Evolutionary conservation across 2,329 filamentous ascomycete species (phyloP), one percentile per base, ranked within the genome.

Genomic region (Colletotrichum lindemuthianum): DNA sequence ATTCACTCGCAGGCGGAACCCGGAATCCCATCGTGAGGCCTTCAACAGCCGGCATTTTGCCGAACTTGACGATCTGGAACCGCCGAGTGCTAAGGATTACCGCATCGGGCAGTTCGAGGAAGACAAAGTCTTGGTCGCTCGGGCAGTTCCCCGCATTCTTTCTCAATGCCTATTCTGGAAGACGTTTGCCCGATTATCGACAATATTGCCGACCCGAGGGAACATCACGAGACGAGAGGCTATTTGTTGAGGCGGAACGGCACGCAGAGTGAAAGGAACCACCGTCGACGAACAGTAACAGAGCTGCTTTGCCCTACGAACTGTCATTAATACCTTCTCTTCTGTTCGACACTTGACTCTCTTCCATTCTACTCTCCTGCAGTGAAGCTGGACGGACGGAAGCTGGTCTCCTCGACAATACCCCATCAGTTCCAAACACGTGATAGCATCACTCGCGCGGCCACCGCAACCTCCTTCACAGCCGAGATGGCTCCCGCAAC

Each of bases 121-220:
- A 15, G 16, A 15, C 56, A 57, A 60, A 64, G 44, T 24, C 34
- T 33, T 60, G 55, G 10, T 54, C 60, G 33, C 60, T 47, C 56
- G n/a, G 32, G 43, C 33, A 44, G 48, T 59, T 60, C 60, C 60
- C 60, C 47, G 45, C 61, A 24, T 24, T 4, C 24, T 24, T 24
- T 47, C 61, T 24, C 43, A 11, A 7, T 10, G 36, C 34, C 32
- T 41, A 16, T 24, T 24, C 24, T 24, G 24, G 24, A 24, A 24
- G 32, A n/a, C 32, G 44, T 16, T 34, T 34, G 47, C 13, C 45
- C 16, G 40, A 39, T 39, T 47, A 44, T 63, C 49, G 60, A 53
- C 48, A 50, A 33, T 36, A 34, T 36, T 52, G 40, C 36, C 40
- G 45, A 33, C 36, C 41, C 9, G 45, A 16, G 36, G 16, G 52